Base-by-base conservation (phyloP, 2,329 filamentous ascomycete species). In the Apiospora hydei region DNA sequence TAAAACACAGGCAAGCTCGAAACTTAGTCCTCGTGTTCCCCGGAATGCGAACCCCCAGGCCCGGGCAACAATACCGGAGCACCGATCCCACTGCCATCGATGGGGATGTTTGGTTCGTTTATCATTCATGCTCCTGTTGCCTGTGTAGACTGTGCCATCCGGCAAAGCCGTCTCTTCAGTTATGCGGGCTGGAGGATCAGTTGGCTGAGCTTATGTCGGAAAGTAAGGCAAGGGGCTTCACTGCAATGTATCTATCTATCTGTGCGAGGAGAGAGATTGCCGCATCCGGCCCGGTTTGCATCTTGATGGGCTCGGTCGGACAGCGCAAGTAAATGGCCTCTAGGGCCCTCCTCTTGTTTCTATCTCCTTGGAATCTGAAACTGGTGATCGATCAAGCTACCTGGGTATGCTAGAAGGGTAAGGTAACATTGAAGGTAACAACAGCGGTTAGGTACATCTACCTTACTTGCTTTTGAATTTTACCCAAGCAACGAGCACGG, bases 401-500 rank as follows among this genome's bases (percentile, higher is more conserved):
- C 26, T 24, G 51, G 26, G 11, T 26, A 53, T 53, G 51, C 16
- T 57, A 41, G 10, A 41, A 41, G 57, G 34, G 57, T 41, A 41
- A 64, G 57, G 57, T 61, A 64, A 64, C 34, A 64, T 41, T 34
- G 21, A 41, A 64, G 57, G 57, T 61, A 64, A 64, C 34, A 64
- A 64, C 57, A 30, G 57, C 57, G 57, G 57, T 24, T 64, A 41
- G 57, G 57, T 64, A n/a, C 57, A 41, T 46, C 14, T 18, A 61
- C 30, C 21, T 41, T 64, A 13, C 18, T 1, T 21, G 13, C 7
- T 61, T 61, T 38, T 10, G 34, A 41, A 41, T 64, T 41, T 64
- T 64, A 24, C 57, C 57, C 57, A 64, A 64, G 57, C 57, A 64
- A 64, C 57, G 21, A 41, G 57, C 57, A 64, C 57, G 34, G 57